phyloP scores from a whole-genome alignment of 139 green algal genomes.

The Chlamydomonas sp. region DNA sequence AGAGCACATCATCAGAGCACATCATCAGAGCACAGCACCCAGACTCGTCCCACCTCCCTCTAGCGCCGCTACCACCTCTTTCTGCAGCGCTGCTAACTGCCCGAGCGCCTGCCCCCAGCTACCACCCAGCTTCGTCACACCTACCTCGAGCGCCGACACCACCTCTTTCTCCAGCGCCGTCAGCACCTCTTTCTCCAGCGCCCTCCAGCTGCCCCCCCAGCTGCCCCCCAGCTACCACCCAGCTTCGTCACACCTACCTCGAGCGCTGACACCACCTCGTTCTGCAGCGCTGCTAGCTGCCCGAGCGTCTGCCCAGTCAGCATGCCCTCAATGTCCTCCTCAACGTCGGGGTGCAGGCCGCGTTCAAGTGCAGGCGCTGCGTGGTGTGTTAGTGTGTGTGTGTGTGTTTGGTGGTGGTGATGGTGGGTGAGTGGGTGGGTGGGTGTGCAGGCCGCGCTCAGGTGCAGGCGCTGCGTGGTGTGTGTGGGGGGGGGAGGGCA shows the following conservation, averaged over 20 bases:
- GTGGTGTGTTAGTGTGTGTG: no score
- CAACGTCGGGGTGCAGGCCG: slow-evolving; percentile 53
- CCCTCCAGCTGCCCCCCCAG: neutral
- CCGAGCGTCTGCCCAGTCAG: slow-evolving; percentile 54
- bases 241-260: slow-evolving; percentile 20
- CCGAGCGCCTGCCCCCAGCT: slow-evolving; percentile 49
- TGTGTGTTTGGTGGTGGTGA: no score
- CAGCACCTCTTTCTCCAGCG: slow-evolving; percentile 42
- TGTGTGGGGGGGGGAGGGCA: no score
- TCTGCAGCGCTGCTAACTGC: slow-evolving; percentile 32
- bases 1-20: no score
- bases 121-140: no score
- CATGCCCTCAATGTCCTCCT: slow-evolving; percentile 63
- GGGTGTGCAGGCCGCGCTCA: no score
- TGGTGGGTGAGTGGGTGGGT: no score
- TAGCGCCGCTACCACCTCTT: slow-evolving; percentile 20
- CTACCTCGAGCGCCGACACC: slow-evolving; percentile 20
- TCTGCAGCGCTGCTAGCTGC: slow-evolving; percentile 32
- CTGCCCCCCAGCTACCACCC: no score
- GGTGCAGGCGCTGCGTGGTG: no score
- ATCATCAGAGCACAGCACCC: no score
- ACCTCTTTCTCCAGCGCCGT: slow-evolving; percentile 25
- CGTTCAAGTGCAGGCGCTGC: slow-evolving; percentile 5
- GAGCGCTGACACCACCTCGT: slow-evolving; percentile 20
- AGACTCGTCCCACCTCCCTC: slow-evolving; percentile 21